Evolutionary conservation across 176 grass and related monocot species (phyloP), one percentile per base, ranked within the genome.

Genomic region (Oryza meridionalis): DNA sequence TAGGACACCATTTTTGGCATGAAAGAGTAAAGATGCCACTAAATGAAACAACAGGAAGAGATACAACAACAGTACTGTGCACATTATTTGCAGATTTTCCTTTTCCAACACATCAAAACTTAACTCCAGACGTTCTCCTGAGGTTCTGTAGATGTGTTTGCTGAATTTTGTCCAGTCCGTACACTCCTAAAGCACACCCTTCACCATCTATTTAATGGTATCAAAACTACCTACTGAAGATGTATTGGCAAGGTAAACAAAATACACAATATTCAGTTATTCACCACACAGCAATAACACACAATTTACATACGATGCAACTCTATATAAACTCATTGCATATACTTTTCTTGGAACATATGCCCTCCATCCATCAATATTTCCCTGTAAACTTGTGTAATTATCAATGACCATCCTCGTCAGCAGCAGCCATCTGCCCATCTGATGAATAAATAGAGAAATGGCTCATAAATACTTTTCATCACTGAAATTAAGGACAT

Each of bases 321-420:
- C 25, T 79, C 16, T n/a, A 35, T 59, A 78, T 27, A 88, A 85
- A 29, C 46, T 65, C 79, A 88, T 87, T 92, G 84, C 88, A 87
- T 71, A 88, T 61, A 78, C 90, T 95, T 87, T 91, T 99, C 87
- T 88, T 99, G 53, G 91, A 89, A 92, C 87, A 85, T 80, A 85
- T 80, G 83, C 78, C 49, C 87, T 38, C 87, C 79, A 84, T 46
- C 81, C 80, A 69, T 83, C 38, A 72, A 87, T 47, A 90, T 78
- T 92, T 72, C 75, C 91, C 75, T 82, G 89, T 85, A 87, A 59
- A 81, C 40, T 85, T 40, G 91, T 75, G 67, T 99, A 91, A 69
- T 87, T 88, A 79, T 91, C 84, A 89, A 61, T 96, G 96, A 91
- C 96, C 93, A 7, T 99, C 97, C 77, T 96, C 97, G 78, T 90